phyloP scores from a whole-genome alignment of 2,329 filamentous ascomycete genomes.

The Aureobasidium vineae region DNA sequence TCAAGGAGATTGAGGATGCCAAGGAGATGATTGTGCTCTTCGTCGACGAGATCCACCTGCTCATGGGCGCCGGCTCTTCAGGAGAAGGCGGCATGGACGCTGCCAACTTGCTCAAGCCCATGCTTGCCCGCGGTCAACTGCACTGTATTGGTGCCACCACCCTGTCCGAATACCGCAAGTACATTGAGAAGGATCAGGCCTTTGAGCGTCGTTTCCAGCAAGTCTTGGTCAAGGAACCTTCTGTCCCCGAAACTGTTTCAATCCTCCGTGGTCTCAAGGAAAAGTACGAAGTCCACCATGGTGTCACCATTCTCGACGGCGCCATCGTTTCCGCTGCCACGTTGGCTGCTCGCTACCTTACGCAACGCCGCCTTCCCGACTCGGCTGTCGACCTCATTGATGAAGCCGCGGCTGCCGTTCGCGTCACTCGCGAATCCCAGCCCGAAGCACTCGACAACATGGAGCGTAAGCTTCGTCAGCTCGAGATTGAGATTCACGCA shows the following conservation, averaged over 20 bases:
- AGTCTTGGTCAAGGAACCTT: slow-evolving; percentile 92
- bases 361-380: slow-evolving; percentile 84
- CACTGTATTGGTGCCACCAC: slow-evolving; percentile 99
- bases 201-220: slow-evolving; percentile 99
- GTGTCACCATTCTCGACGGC: slow-evolving; percentile 92
- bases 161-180: slow-evolving; percentile 92
- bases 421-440: slow-evolving; percentile 92
- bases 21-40: slow-evolving; percentile 98
- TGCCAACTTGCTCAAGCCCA: slow-evolving; percentile 94
- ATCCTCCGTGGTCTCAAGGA: slow-evolving; percentile 98
- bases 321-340: slow-evolving; percentile 91
- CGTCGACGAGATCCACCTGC: slow-evolving; percentile 96
- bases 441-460: slow-evolving; percentile 94
- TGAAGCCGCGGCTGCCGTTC: slow-evolving; percentile 93
- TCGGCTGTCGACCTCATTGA: slow-evolving; percentile 96
- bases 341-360: slow-evolving; percentile 89
- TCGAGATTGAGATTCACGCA: slow-evolving; percentile 97
- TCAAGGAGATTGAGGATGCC: slow-evolving; percentile 93
- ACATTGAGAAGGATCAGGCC: slow-evolving; percentile 97
- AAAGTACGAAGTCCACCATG: slow-evolving; percentile 96
- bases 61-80: slow-evolving; percentile 94
- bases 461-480: slow-evolving; percentile 82
- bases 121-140: slow-evolving; percentile 92
- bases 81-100: slow-evolving; percentile 99
- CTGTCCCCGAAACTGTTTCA: slow-evolving; percentile 84